Percentiles rank a stretch among this genome's conserved stretches.
Conservation (phyloP, 2,329 filamentous ascomycete species). For the Colletotrichum sp. region DNA sequence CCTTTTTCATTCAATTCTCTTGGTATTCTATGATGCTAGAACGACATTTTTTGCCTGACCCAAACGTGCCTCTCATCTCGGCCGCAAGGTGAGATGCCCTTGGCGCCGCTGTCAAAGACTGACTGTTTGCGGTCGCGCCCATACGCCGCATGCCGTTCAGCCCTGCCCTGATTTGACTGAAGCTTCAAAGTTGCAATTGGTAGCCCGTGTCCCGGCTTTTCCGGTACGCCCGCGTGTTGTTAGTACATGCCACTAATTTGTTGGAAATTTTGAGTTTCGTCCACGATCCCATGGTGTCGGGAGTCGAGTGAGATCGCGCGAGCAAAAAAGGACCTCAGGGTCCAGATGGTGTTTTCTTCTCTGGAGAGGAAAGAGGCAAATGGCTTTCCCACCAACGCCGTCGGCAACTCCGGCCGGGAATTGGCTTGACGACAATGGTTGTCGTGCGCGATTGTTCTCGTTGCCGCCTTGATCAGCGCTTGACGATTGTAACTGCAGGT, state of each 20-base stretch:
- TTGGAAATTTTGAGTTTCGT: not conserved
- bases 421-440: not conserved
- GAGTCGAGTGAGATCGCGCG: not conserved
- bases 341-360: not conserved
- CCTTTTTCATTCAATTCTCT: not conserved
- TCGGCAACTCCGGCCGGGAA: not conserved
- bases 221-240: not conserved
- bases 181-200: not conserved
- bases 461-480: slow-evolving; percentile 55
- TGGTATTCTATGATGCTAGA: slow-evolving; percentile 4
- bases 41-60: not conserved
- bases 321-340: not conserved
- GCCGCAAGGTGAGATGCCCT: not conserved
- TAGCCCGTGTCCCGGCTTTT: not conserved
- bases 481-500: slow-evolving; percentile 60
- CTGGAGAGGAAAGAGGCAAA: slow-evolving; percentile 6
- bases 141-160: not conserved
- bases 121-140: not conserved
- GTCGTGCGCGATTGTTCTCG: not conserved
- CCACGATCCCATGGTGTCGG: not conserved
- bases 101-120: not conserved
- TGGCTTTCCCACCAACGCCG: not conserved
- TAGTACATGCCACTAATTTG: not conserved
- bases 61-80: slow-evolving; percentile 14
- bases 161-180: not conserved